phyloP scores from a whole-genome alignment of 495 filamentous ascomycete genomes.

The Collariella sp. region DNA sequence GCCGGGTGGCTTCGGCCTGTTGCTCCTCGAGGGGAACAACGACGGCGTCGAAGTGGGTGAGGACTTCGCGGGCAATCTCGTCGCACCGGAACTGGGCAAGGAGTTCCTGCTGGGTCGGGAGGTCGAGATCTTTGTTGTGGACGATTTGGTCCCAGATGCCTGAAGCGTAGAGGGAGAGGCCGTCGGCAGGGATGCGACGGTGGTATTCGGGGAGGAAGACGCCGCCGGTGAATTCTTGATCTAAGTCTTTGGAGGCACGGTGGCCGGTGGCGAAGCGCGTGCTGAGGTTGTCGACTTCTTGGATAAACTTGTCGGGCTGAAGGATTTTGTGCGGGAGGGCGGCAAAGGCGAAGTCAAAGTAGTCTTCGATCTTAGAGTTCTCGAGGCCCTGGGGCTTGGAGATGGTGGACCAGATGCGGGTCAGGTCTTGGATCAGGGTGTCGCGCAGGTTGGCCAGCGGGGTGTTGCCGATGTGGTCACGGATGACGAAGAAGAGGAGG shows the following conservation, averaged over 20 bases:
- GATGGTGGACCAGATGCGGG: constrained; percentile 82
- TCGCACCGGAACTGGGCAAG: constrained; percentile 96
- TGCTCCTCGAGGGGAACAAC: constrained; percentile 80
- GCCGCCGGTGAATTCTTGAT: constrained; percentile 63
- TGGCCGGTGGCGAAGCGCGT: constrained; percentile 75
- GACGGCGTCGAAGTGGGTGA: constrained; percentile 71
- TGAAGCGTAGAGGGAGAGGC: constrained; percentile 84
- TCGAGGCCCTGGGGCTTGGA: constrained; percentile 86
- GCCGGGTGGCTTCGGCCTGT: constrained; percentile 61
- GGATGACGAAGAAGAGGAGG: constrained; percentile 96
- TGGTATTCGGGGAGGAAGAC: constrained; percentile 93
- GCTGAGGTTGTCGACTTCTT: constrained; percentile 70
- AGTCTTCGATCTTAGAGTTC: constrained; percentile 82
- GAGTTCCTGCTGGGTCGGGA: constrained; percentile 94
- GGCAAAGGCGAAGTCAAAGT: constrained; percentile 97
- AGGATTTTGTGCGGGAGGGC: constrained; percentile 94
- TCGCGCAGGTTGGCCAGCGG: constrained; percentile 80
- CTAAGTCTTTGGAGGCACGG: constrained; percentile 56
- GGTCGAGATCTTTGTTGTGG: constrained; percentile 93
- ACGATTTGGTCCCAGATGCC: constrained; percentile 98
- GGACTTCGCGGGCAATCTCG: constrained; percentile 82
- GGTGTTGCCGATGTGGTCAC: constrained; percentile 87
- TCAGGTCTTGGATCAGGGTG: constrained; percentile 82
- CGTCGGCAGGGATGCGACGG: constrained; percentile 89
- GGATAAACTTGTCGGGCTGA: constrained; percentile 83